A percentile compares a stretch with the other conserved stretches of the same genome.
Conservation (phyloP, 805 yeast species). For the Martiniozyma abietophila region DNA sequence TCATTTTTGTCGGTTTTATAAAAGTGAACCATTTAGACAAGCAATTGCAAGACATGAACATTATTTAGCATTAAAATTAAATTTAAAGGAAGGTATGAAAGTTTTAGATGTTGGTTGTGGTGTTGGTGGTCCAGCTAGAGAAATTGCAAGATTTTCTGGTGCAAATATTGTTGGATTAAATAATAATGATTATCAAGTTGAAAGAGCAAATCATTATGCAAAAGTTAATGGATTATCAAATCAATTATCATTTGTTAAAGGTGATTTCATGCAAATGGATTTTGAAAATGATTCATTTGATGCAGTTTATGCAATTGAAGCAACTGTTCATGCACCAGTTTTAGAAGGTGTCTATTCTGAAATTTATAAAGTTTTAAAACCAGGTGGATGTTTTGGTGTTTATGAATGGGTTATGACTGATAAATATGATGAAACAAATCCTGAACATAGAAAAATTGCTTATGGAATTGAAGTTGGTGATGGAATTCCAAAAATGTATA, state of each 20-base stretch:
- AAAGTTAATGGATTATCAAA: conserved; percentile 52
- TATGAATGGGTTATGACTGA: conserved; percentile 99
- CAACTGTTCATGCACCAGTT: conserved; percentile 96
- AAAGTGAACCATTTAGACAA: conserved; percentile 88
- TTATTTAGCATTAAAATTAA: conserved; percentile 81
- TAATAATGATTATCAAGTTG: conserved; percentile 95
- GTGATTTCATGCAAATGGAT: conserved; percentile 99
- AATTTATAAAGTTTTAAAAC: conserved; percentile 90
- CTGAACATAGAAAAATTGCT: conserved; percentile 87
- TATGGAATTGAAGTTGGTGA: conserved; percentile 98
- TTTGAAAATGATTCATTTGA: conserved; percentile 85
- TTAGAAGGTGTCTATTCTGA: conserved; percentile 93
- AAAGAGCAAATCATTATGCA: conserved; percentile 81
- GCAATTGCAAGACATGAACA: conserved; percentile 98
- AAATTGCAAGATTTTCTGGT: conserved; percentile 85
- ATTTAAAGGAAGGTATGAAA: conserved; percentile 66
- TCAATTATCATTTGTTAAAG: conserved; percentile 81
- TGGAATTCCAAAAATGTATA: conserved; percentile 97
- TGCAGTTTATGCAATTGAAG: conserved; percentile 97
- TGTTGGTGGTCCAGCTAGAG: conserved; percentile 99
- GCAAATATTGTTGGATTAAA: conserved; percentile 83
- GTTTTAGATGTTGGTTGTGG: conserved; percentile 99
- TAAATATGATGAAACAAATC: conserved; percentile 74
- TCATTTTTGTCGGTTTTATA: conserved; percentile 92
- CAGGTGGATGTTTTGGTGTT: conserved; percentile 96